Evolutionary conservation across 1,284 basidiomycete species (phyloP).

Genomic region (Tilletia indica): DNA sequence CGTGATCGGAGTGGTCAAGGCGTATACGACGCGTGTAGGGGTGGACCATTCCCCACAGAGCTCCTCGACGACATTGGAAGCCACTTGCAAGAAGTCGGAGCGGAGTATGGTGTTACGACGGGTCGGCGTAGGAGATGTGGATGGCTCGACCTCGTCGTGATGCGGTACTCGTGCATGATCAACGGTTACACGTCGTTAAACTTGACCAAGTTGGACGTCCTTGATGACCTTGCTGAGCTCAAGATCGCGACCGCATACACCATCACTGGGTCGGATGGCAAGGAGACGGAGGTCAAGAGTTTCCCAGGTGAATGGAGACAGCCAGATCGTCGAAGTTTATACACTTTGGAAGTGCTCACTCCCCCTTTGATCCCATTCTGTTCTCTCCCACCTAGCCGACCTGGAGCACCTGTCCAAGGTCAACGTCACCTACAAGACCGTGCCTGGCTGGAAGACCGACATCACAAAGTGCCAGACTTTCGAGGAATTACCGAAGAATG

Average conservation of each 20-base stretch:
- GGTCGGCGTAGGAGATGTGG: slow-evolving; percentile 88
- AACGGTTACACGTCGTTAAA: slow-evolving; percentile 94
- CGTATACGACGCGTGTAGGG: slow-evolving; percentile 97
- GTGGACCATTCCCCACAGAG: slow-evolving; percentile 95
- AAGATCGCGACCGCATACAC: slow-evolving; percentile 82
- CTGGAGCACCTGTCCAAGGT: slow-evolving; percentile 77
- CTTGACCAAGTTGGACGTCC: slow-evolving; percentile 91
- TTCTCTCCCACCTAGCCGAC: slow-evolving; percentile 65
- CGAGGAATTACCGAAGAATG: slow-evolving; percentile 79
- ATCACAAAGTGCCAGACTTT: slow-evolving; percentile 71
- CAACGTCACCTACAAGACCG: slow-evolving; percentile 81
- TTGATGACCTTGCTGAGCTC: slow-evolving; percentile 82
- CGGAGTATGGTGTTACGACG: slow-evolving; percentile 87
- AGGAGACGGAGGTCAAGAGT: slow-evolving; percentile 74
- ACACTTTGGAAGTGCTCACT: not conserved
- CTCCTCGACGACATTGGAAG: slow-evolving; percentile 81
- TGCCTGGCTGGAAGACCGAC: slow-evolving; percentile 86
- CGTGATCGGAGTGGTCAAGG: slow-evolving; percentile 89
- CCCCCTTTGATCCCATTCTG: not conserved
- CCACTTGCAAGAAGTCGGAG: slow-evolving; percentile 89
- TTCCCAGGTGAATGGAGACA: slow-evolving; percentile 73
- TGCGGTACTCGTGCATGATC: slow-evolving; percentile 87
- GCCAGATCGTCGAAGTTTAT: not conserved
- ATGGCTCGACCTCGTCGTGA: slow-evolving; percentile 94
- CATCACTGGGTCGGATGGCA: slow-evolving; percentile 55